Conservation (phyloP, 2,329 filamentous ascomycete species). For the Verticillium nonalfalfae region DNA sequence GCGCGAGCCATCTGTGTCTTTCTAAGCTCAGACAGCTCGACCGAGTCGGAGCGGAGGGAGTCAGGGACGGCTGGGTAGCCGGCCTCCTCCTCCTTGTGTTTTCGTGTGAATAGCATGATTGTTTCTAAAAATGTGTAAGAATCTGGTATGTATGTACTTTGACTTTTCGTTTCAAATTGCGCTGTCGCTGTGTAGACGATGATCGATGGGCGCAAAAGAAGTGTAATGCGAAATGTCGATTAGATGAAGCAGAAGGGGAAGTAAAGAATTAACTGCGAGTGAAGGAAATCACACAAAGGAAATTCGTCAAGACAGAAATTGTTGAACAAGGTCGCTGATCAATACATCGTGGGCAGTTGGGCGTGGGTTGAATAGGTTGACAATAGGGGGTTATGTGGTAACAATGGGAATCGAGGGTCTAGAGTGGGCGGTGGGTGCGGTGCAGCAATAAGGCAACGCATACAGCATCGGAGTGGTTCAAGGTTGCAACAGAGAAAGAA, state of each 20-base stretch:
- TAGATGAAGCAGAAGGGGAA: background rate
- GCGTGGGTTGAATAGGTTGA: background rate
- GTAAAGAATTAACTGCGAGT: background rate
- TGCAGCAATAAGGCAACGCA: conserved; percentile 9
- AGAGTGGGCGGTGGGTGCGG: conserved; percentile 1
- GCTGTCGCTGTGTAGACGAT: background rate
- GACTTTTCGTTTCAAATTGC: background rate
- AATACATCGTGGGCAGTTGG: conserved; percentile 9
- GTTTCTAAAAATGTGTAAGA: conserved; percentile 18
- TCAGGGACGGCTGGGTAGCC: conserved; percentile 28
- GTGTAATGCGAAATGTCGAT: background rate
- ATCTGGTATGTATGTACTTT: background rate
- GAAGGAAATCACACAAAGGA: conserved; percentile 11
- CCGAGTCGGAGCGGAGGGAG: conserved; percentile 28
- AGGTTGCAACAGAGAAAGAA: background rate
- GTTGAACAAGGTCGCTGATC: conserved; percentile 9
- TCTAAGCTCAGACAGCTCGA: conserved; percentile 24
- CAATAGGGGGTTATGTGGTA: background rate
- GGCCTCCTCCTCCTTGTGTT: conserved; percentile 18
- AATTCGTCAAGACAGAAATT: conserved; percentile 6
- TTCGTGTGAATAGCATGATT: conserved; percentile 30
- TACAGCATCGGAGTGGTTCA: background rate
- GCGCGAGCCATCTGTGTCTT: conserved; percentile 26
- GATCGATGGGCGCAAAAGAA: background rate
- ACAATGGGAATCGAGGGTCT: background rate